Base-by-base conservation (phyloP, 139 green algal species). In the Microglena sp. region DNA sequence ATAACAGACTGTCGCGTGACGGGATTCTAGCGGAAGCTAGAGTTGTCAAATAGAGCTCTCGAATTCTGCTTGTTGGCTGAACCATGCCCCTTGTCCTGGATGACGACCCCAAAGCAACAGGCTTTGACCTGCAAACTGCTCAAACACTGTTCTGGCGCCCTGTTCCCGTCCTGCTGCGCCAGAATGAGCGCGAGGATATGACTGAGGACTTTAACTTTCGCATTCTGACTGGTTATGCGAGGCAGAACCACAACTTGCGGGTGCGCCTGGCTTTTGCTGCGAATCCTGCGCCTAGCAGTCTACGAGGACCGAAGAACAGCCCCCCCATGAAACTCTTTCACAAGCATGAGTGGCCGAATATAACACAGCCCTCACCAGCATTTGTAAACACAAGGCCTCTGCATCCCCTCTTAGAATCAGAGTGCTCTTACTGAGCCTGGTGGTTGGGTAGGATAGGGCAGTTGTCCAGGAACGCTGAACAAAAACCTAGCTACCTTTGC, bases 81-180 rank as follows among this genome's bases (percentile, higher is more conserved):
- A 45, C 40, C 33, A 83, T 83, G 77, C 72, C 77, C 28, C 66
- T 77, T 0, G 45, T 81, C 15, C 53, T 78, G 2, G 68, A 76
- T 22, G 55, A 67, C 28, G 72, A 80, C 0, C 28, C 54, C 18
- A 43, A 34, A 31, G 46, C 32, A 2, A 69, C 53, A 30, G 78
- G 74, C 8, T 89, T 89, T 64, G 86, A 92, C 50, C 62, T 84
- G 0, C 35, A 73, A 2, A 79, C 75, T 21, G 82, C 85, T 3
- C 74, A 22, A 0, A 91, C 82, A 2, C 61, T 93, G 6, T 94
- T 85, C 58, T 92, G 84, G 85, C 78, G 82, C 26, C 32, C 64
- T 3, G 78, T 90, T 2, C 83, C 85, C 3, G 77, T 92, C 3
- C 62, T 84, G 4, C 7, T 90, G 2, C 71, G 64, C 22, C 65